Percentiles rank a stretch among this genome's conserved stretches.
Evolutionary conservation across 768 basidiomycete species (phyloP).

Genomic region (Hygrocybe coccinea): DNA sequence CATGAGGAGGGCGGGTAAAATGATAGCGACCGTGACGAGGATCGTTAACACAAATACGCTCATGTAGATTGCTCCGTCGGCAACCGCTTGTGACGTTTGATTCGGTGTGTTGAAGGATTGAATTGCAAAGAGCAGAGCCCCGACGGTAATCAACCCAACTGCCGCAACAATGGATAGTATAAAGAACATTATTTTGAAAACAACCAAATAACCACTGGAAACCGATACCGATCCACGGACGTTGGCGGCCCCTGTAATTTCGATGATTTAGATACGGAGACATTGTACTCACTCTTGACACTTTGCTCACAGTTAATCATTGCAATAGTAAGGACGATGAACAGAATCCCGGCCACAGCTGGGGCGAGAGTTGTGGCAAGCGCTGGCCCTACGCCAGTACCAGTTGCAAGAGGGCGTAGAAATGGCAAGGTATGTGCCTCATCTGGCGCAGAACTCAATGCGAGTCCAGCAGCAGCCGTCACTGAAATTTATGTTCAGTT

Average conservation of each 20-base stretch:
- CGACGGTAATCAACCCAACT: slow-evolving; percentile 61
- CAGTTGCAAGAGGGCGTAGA: slow-evolving; percentile 46
- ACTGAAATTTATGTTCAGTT: slow-evolving; percentile 38
- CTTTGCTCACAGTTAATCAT: slow-evolving; percentile 52
- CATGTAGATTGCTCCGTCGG: slow-evolving; percentile 71
- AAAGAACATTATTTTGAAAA: slow-evolving; percentile 63
- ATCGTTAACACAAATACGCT: slow-evolving; percentile 53
- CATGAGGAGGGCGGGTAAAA: slow-evolving; percentile 64
- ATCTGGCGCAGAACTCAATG: slow-evolving; percentile 64
- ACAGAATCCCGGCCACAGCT: slow-evolving; percentile 54
- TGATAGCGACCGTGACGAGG: slow-evolving; percentile 59
- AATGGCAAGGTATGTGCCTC: slow-evolving; percentile 69
- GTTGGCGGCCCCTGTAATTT: slow-evolving; percentile 43
- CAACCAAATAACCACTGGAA: slow-evolving; percentile 53
- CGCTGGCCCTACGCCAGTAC: slow-evolving; percentile 52
- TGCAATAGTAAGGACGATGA: slow-evolving; percentile 49
- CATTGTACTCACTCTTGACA: not conserved
- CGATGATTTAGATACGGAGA: not conserved
- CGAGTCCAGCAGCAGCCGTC: slow-evolving; percentile 63
- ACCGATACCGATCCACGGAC: slow-evolving; percentile 58
- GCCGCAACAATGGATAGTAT: slow-evolving; percentile 49
- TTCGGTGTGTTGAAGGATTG: slow-evolving; percentile 46
- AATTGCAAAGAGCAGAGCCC: slow-evolving; percentile 65
- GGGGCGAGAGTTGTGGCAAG: slow-evolving; percentile 66
- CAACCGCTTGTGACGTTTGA: slow-evolving; percentile 43